A percentile compares a stretch with the other conserved stretches of the same genome.
phyloP scores from a whole-genome alignment of 2,329 filamentous ascomycete genomes.

The Sordariomycetes sp. region DNA sequence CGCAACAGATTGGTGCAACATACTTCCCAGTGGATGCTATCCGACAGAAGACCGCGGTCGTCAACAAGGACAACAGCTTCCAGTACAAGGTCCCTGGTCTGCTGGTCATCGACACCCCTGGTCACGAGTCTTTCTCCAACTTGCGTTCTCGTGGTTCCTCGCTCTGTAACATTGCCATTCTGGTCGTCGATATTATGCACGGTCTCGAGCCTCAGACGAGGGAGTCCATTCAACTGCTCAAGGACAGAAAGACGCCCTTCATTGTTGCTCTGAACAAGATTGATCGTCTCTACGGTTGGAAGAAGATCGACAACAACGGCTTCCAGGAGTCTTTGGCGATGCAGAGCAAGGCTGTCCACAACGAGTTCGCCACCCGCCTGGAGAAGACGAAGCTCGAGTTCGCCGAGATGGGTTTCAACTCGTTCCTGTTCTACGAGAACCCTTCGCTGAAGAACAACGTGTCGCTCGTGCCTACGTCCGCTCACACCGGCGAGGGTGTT shows the following conservation, averaged over 20 bases:
- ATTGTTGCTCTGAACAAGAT: constrained; percentile 99
- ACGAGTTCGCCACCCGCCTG: constrained; percentile 86
- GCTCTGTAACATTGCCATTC: constrained; percentile 97
- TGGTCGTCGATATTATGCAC: constrained; percentile 99
- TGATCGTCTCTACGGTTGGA: constrained; percentile 98
- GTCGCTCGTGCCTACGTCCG: constrained; percentile 94
- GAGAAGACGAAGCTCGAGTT: constrained; percentile 90
- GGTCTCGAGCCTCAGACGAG: constrained; percentile 94
- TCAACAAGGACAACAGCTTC: constrained; percentile 84
- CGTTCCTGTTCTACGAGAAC: constrained; percentile 95
- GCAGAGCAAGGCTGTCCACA: constrained; percentile 88
- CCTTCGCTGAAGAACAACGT: constrained; percentile 93
- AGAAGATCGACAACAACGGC: constrained; percentile 96
- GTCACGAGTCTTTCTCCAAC: constrained; percentile 99
- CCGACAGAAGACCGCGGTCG: constrained; percentile 82
- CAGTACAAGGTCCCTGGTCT: constrained; percentile 97
- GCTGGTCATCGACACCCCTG: constrained; percentile 93
- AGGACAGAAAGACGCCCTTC: constrained; percentile 93
- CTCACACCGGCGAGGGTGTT: constrained; percentile 97
- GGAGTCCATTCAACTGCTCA: constrained; percentile 90
- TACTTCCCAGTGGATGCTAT: constrained; percentile 97
- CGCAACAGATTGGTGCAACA: constrained; percentile 97
- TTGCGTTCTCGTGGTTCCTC: constrained; percentile 93
- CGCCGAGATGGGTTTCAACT: constrained; percentile 94
- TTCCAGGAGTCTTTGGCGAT: constrained; percentile 86